Evolutionary conservation across 2,329 filamentous ascomycete species (phyloP), one percentile per base, ranked within the genome.

Genomic region (Fusarium sp.): DNA sequence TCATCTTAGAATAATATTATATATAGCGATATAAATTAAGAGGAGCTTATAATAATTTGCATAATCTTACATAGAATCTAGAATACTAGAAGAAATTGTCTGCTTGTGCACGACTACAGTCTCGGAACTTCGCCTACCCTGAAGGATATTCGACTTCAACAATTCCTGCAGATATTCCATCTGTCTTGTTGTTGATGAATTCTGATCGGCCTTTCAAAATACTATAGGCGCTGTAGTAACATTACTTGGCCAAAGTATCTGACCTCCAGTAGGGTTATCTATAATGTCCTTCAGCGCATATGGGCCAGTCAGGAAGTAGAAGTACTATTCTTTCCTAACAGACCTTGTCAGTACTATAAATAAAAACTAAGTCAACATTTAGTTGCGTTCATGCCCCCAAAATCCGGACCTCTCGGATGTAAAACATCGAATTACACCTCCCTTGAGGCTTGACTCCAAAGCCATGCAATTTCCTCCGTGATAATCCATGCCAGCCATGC

Each of bases 401-500:
- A 19, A 10, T 15, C 14, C 17, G 35, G 35, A 10, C 9, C 17
- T 22, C 6, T n/a, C 30, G 30, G 35, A 37, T 37, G 15, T 10
- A 37, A 37, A 37, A 37, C 35, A 37, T 37, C n/a, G 15, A 20
- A 37, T n/a, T 7, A 54, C 35, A 35, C 19, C 22, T 33, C 43
- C 51, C 51, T 54, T 30, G 43, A 47, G 22, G 51, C 35, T 55
- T 50, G 13, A 41, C 17, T 35, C 24, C 7, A 53, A 30, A 33
- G 14, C 58, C 60, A 45, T 56, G 26, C 7, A 57, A 57, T 63
- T 40, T 63, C 58, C 32, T 56, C 10, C 20, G 15, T 35, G 11
- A 20, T 24, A 20, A 63, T 64, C 59, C 60, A 63, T 63, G 58
- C 51, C 51, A 63, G 22, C 44, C 58, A 64, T 46, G 51, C 61